Evolutionary conservation across 805 yeast species (phyloP).

Genomic region (Brettanomyces anomalus): DNA sequence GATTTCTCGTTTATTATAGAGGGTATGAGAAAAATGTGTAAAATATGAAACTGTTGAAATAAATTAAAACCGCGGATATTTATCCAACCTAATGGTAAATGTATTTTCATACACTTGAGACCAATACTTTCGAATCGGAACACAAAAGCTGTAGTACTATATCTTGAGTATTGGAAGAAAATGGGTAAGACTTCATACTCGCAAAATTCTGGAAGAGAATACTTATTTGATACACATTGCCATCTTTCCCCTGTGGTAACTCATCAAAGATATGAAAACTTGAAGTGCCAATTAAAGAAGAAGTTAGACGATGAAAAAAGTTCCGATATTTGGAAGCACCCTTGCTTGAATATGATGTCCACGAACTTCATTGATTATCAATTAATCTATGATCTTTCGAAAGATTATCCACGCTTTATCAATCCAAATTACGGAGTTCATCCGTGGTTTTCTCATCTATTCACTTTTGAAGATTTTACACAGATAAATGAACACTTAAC

Average conservation of each 20-base stretch:
- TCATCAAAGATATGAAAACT: slow-evolving; percentile 1
- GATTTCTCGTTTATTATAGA: too few relatives aligned
- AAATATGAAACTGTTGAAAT: background rate
- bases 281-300: slow-evolving; percentile 3
- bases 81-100: too few relatives aligned
- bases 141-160: too few relatives aligned
- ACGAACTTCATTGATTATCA: slow-evolving; percentile 33
- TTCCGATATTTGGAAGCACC: slow-evolving; percentile 5
- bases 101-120: too few relatives aligned
- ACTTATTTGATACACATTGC: slow-evolving; percentile 31
- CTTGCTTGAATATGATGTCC: slow-evolving; percentile 33
- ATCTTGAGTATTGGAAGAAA: too few relatives aligned
- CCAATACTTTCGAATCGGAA: too few relatives aligned
- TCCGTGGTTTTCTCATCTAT: slow-evolving; percentile 84
- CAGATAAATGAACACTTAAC: background rate
- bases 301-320: slow-evolving; percentile 1
- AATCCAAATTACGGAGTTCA: slow-evolving; percentile 66
- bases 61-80: too few relatives aligned
- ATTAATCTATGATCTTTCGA: slow-evolving; percentile 16
- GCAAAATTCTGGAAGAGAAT: background rate
- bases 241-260: slow-evolving; percentile 25
- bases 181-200: background rate
- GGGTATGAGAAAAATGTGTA: background rate
- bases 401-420: slow-evolving; percentile 13
- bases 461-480: slow-evolving; percentile 24